Evolutionary conservation across 768 basidiomycete genomes (phyloP), one percentile per base, ranked within the genome.

Genomic region (Nidularia sp.): DNA sequence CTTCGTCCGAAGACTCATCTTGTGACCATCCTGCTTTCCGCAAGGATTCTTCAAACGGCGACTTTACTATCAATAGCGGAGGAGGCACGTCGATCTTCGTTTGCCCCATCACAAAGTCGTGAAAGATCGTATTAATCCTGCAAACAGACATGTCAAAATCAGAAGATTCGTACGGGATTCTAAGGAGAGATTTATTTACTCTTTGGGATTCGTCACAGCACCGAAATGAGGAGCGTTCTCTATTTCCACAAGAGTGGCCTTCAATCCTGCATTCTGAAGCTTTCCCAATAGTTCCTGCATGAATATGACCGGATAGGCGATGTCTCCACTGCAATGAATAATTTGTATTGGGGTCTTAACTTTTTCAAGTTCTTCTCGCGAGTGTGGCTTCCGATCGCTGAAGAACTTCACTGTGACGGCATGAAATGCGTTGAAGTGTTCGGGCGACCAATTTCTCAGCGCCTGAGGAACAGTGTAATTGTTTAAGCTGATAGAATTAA

Each of bases 191-290:
- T 6, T 6, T 32, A 60, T 62, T 50, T 44, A 73, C 70, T 61
- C 53, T 13, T 63, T 57, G 9, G 65, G 53, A 51, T 73, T 62
- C 9, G 70, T 72, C 6, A 69, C 63, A 43, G 59, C 58, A 2
- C 72, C 72, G 46, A 70, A 72, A 54, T 73, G 72, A 2, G 71
- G 66, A 6, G 72, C 72, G 5, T 61, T 61, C 5, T 60, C 52
- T 4, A 72, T 57, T 1, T 52, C 48, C 1, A 60, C 35, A 0
- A 73, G 32, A 3, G 58, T 57, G n/a, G 62, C 70, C 10, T 64
- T 48, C 3, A 72, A 50, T 0, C 61, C 66, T 1, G 68, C 70
- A 22, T 60, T 53, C 25, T 57, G 31, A 41, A 72, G 54, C 29
- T 50, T 46, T 32, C 58, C 53, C 5, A 56, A 53, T 4, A 71